Conservation (phyloP, 2,329 filamentous ascomycete species). For the Fusarium udum region DNA sequence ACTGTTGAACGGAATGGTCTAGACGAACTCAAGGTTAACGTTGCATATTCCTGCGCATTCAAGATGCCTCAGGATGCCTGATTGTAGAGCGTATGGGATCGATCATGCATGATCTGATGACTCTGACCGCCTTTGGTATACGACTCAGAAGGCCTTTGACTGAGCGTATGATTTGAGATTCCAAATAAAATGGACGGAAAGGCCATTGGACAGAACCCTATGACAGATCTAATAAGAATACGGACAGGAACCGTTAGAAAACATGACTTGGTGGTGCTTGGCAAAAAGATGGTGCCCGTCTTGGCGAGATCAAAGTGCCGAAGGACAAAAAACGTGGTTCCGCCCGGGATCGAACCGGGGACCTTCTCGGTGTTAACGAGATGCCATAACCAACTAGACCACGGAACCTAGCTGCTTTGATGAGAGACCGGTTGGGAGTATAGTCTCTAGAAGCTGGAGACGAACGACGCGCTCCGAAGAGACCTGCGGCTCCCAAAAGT, state of each 20-base stretch:
- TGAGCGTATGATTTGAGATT: not conserved
- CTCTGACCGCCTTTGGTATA: not conserved
- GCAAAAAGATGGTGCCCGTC: not conserved
- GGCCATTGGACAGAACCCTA: not conserved
- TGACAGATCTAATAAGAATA: not conserved
- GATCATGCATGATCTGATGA: not conserved
- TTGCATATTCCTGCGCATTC: not conserved
- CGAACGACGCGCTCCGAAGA: not conserved
- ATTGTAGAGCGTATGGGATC: not conserved
- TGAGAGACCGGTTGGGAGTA: fast-evolving
- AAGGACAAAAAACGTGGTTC: not conserved
- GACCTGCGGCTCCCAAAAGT: no score
- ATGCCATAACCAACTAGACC: constrained; percentile 24
- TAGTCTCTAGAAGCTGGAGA: fast-evolving
- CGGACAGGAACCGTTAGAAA: not conserved
- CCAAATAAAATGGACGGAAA: not conserved
- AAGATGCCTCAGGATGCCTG: not conserved
- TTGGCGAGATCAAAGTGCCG: not conserved
- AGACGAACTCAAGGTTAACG: not conserved
- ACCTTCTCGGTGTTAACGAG: constrained; percentile 25
- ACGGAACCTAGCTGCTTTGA: not conserved
- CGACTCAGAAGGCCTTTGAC: no score
- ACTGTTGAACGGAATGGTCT: not conserved
- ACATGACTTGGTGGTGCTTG: not conserved
- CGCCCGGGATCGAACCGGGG: constrained; percentile 19